Evolutionary conservation across 1,284 basidiomycete genomes (phyloP).

Genomic region (Coriolopsis trogii): DNA sequence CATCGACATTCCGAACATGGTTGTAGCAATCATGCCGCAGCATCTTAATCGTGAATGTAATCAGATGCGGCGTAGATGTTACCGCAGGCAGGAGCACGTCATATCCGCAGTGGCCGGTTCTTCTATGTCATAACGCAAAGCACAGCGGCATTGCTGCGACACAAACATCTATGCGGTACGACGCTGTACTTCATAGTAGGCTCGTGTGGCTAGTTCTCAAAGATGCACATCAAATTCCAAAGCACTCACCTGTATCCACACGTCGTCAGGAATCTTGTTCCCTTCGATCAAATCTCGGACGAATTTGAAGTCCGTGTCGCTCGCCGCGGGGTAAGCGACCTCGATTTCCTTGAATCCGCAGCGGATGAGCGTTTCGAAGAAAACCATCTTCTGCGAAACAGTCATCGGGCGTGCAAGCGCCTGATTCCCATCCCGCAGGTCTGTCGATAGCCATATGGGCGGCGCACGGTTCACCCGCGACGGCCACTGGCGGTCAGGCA

Average conservation of each 20-base stretch:
- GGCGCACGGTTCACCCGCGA: constrained; percentile 79
- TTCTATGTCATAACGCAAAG: too few relatives aligned
- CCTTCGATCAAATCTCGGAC: constrained; percentile 89
- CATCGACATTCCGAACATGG: too few relatives aligned
- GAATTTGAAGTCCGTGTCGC: constrained; percentile 95
- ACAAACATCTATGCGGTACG: too few relatives aligned
- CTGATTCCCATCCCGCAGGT: constrained; percentile 98
- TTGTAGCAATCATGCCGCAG: too few relatives aligned
- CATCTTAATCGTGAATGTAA: too few relatives aligned
- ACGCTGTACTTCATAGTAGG: too few relatives aligned
- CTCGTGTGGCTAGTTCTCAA: too few relatives aligned
- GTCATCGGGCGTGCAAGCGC: constrained; percentile 96
- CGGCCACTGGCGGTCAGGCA: constrained; percentile 92
- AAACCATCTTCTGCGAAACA: constrained; percentile 87
- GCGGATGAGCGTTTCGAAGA: constrained; percentile 91
- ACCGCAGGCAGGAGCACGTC: too few relatives aligned
- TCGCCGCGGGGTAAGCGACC: constrained; percentile 93
- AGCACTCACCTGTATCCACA: constrained; percentile 89
- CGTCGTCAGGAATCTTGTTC: constrained; percentile 89
- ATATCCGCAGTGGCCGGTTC: too few relatives aligned
- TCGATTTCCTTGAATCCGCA: constrained; percentile 98
- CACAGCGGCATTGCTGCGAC: too few relatives aligned
- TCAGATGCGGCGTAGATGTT: too few relatives aligned
- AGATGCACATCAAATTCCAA: too few relatives aligned
- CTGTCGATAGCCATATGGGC: constrained; percentile 97